Evolutionary conservation across 2,329 filamentous ascomycete species (phyloP), one percentile per base, ranked within the genome.

Genomic region (Aaosphaeria pasadenensis): DNA sequence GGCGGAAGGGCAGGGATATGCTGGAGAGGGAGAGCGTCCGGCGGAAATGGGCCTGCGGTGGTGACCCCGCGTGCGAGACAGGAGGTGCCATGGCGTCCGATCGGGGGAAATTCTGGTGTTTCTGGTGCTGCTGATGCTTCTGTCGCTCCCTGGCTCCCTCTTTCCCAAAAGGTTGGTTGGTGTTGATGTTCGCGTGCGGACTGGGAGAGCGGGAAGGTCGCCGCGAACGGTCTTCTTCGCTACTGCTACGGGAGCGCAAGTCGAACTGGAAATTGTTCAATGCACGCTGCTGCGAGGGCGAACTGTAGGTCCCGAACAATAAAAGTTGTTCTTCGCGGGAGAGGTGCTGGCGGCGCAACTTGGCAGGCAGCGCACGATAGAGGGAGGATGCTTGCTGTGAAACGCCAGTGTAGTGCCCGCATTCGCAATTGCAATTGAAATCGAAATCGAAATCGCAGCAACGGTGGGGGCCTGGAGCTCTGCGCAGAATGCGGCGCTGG

Each of bases 11-110:
- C 30, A 84, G 75, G 1, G 84, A 78, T 30, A 84, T 75, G 58
- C 85, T 86, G 48, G 82, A 83, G 50, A 91, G 80, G 7, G 89
- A 92, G 52, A 91, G 69, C 50, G 84, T 85, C 44, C 88, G 83
- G 49, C 86, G 82, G 62, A 88, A 88, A 3, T 84, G 17, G 17
- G 17, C 17, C 17, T 24, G 85, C 24, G 39, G 39, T 17, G 41
- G 24, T 11, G 41, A 11, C 29, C 46, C 35, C 43, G 52, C 53
- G 40, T 54, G 42, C 7, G 48, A 44, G 24, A 51, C 42, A 6
- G 59, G 51, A 3, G 58, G 49, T 38, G 56, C 56, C 48, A 64
- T 63, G 38, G 51, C 58, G 57, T 65, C 57, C 46, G 17, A 24
- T 24, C 17, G 17, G 17, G 17, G 17, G 17, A 24, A 24, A 24